Evolutionary conservation across 129 eudicot genomes (phyloP), one percentile per base, ranked within the genome.

Genomic region (Lactuca saligna): DNA sequence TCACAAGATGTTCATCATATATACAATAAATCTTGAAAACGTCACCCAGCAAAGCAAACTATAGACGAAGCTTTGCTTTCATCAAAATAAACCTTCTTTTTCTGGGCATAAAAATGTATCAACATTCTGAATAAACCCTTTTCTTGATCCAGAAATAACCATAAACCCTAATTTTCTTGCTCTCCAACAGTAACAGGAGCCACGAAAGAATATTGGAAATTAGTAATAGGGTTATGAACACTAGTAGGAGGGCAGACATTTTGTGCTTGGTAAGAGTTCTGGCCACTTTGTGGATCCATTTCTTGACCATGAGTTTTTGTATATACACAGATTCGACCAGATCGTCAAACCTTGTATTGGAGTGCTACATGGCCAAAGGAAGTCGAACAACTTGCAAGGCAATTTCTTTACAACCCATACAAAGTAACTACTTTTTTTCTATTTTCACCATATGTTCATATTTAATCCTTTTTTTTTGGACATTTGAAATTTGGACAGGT

Each of bases 401-500:
- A 20, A 1, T 20, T 20, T 20, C 20, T 20, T 20, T 20, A 20
- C 20, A 20, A 20, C 20, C 20, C 20, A 20, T 20, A 20, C 20
- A 20, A 20, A 20, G 20, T 20, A 20, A 20, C 1, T 20, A 1
- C 20, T 20, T 20, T 20, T 20, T 20, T 20, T 20, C 20, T 20
- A 20, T 20, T 20, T 20, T 20, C 20, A 20, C 20, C 20, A 20
- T 20, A 16, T 17, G 16, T 17, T 10, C 16, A 16, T 55, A 38
- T 20, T 20, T 20, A 20, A 20, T 20, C 20, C 20, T 20, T 20
- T 20, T 20, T 20, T 20, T 20, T 20, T 20, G 20, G 20, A 20
- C 20, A n/a, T 48, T 82, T 74, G 62, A 49, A 20, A 37, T 42
- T 49, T 54, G 29, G 16, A 20, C 81, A 91, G 97, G 97, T 91